Percentiles rank a stretch among this genome's conserved stretches.
phyloP scores from a whole-genome alignment of 345 rosid genomes.

The Bretschneidera sinensis region DNA sequence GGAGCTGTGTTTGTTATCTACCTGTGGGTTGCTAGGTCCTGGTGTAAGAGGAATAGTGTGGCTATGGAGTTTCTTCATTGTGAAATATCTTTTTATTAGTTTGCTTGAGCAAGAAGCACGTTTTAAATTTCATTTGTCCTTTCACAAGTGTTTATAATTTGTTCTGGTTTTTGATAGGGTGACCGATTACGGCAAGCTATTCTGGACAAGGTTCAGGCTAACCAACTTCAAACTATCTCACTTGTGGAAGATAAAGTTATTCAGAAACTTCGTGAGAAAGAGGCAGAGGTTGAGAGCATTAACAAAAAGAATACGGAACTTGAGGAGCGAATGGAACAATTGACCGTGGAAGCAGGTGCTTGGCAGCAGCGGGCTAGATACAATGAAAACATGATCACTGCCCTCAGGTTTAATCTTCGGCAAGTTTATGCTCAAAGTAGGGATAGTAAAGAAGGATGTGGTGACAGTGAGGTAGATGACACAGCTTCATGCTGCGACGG shows the following conservation, averaged over 20 bases:
- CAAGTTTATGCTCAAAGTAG: constrained; percentile 58
- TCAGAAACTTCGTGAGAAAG: constrained; percentile 64
- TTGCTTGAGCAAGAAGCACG: neutral
- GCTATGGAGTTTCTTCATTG: neutral
- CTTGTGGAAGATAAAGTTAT: constrained; percentile 52
- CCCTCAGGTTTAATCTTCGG: constrained; percentile 67
- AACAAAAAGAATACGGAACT: constrained; percentile 73
- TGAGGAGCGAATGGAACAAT: constrained; percentile 65
- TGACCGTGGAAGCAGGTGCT: constrained; percentile 60
- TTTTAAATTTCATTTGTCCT: constrained; percentile 1
- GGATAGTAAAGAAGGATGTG: constrained; percentile 80
- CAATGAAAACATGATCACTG: constrained; percentile 62
- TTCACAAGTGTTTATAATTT: neutral
- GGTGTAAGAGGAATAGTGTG: neutral
- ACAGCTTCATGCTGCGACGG: constrained; percentile 83
- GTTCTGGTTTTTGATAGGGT: constrained; percentile 33
- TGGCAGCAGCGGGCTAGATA: constrained; percentile 78
- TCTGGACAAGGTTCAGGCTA: constrained; percentile 53
- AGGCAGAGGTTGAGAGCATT: constrained; percentile 60
- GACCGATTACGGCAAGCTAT: constrained; percentile 52
- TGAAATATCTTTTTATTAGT: neutral
- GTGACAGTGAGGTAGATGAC: constrained; percentile 88
- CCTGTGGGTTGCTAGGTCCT: neutral
- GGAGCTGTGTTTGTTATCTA: constrained; percentile 6
- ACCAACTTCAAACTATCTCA: constrained; percentile 55